Evolutionary conservation across 495 filamentous ascomycete species (phyloP).

Genomic region (Penicillium bialowiezense): DNA sequence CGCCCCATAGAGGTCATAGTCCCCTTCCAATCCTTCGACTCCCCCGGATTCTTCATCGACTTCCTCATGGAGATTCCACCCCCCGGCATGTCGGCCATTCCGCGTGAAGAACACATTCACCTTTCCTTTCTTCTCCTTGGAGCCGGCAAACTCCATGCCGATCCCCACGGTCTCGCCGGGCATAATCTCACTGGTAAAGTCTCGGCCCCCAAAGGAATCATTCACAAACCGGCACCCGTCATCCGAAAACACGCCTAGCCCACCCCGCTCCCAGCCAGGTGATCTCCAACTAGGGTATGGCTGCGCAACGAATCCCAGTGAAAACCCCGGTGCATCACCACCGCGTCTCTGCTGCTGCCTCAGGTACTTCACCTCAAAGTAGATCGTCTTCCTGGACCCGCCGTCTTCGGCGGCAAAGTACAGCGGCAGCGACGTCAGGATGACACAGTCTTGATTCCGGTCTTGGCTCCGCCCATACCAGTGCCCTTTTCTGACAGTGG

Average conservation of each 20-base stretch:
- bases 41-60: slow-evolving; percentile 64
- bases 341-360: slow-evolving; percentile 32
- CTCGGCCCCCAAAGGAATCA: slow-evolving; percentile 76
- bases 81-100: slow-evolving; percentile 59
- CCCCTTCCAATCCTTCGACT: slow-evolving; percentile 73
- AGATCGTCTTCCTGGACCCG: slow-evolving; percentile 62
- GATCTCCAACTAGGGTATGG: slow-evolving; percentile 87
- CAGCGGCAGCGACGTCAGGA: slow-evolving; percentile 69
- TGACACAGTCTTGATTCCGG: slow-evolving; percentile 36
- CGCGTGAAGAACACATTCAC: slow-evolving; percentile 78
- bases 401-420: slow-evolving; percentile 64
- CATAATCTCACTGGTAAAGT: slow-evolving; percentile 60
- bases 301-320: slow-evolving; percentile 73
- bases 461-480: slow-evolving; percentile 47
- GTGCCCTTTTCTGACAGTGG: slow-evolving; percentile 25
- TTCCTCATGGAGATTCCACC: slow-evolving; percentile 87
- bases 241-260: slow-evolving; percentile 84
- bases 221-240: slow-evolving; percentile 87
- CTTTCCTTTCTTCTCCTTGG: slow-evolving; percentile 24
- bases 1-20: slow-evolving; percentile 75
- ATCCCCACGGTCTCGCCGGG: slow-evolving; percentile 58
- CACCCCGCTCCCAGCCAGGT: slow-evolving; percentile 87
- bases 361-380: slow-evolving; percentile 77
- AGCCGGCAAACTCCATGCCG: slow-evolving; percentile 65
- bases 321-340: slow-evolving; percentile 55